Evolutionary conservation across 75 land plant genomes (phyloP), one percentile per base, ranked within the genome.

Genomic region (Cupressus sempervirens): DNA sequence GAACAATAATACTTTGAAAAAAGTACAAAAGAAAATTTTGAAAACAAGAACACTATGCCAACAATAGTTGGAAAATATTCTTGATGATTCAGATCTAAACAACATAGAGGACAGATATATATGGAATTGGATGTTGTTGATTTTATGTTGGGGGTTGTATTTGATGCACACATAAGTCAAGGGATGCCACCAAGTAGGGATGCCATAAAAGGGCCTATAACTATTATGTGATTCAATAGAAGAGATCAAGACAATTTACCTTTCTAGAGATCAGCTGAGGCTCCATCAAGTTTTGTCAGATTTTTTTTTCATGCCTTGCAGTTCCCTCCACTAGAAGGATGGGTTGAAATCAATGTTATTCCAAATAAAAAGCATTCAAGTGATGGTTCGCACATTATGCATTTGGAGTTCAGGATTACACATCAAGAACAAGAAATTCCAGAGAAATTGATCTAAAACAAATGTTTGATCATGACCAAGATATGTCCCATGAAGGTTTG

Each of bases 51-150:
- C 86, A 11, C 84, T 94, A 38, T 94, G 98, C 87, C 93, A 87
- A 74, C 90, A 92, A 75, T 96, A 96, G 65, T 80, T 96, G 88
- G 83, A 89, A 73, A 94, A 96, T 83, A 87, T 96, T 41, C 88
- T 93, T 15, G 90, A 93, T 84, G 96, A 96, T 80, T 81, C 84
- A 82, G 96, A 96, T 83, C 82, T 96, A 11, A 91, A 93, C 53
- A 90, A 93, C 81, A 94, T 96, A 84, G 98, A 96, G 86, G 93
- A n/a, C n/a, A 93, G n/a, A 94, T 94, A 65, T 94, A 90, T 83
- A 30, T 92, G 88, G 95, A 91, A 29, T 50, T 91, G 89, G 87
- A 88, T n/a, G n/a, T n/a, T 15, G 67, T 65, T 11, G 89, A 95
- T 72, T 95, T 95, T 80, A 92, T 87, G 54, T 88, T 95, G 83